Conservation (phyloP, 2,329 filamentous ascomycete species). For the Beauveria medogensis region DNA sequence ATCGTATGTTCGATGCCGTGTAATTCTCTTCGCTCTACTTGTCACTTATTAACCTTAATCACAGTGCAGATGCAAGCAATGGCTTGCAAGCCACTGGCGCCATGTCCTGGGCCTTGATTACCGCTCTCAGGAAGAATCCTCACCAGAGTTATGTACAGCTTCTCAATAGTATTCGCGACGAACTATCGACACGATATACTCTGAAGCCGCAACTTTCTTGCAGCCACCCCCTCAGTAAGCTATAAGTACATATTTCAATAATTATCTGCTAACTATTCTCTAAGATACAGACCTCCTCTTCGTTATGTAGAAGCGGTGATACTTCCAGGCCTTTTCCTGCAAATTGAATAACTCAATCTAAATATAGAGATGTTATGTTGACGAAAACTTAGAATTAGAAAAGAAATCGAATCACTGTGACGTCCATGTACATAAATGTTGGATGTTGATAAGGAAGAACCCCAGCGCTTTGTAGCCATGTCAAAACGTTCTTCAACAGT, state of each 20-base stretch:
- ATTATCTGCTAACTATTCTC: conserved; percentile 3
- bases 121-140: conserved; percentile 86
- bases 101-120: conserved; percentile 98
- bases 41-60: neutral
- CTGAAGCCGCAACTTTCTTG: conserved; percentile 97
- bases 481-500: no score
- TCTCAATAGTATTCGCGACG: conserved; percentile 91
- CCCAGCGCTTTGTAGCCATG: no score
- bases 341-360: no score
- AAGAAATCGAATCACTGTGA: no score
- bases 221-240: conserved; percentile 88
- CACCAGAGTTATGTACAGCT: conserved; percentile 97
- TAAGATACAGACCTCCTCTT: conserved; percentile 56
- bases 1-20: conserved; percentile 50
- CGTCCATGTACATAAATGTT: no score
- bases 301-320: conserved; percentile 41
- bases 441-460: no score
- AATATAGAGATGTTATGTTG: no score
- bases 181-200: conserved; percentile 76
- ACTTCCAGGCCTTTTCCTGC: no score
- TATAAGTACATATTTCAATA: neutral
- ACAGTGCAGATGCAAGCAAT: conserved; percentile 85
- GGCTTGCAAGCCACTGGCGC: conserved; percentile 85
- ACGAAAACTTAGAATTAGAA: no score
- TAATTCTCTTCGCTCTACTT: neutral